Base-by-base conservation (phyloP, 1,284 basidiomycete genomes). In the Microbotryum scabiosae region DNA sequence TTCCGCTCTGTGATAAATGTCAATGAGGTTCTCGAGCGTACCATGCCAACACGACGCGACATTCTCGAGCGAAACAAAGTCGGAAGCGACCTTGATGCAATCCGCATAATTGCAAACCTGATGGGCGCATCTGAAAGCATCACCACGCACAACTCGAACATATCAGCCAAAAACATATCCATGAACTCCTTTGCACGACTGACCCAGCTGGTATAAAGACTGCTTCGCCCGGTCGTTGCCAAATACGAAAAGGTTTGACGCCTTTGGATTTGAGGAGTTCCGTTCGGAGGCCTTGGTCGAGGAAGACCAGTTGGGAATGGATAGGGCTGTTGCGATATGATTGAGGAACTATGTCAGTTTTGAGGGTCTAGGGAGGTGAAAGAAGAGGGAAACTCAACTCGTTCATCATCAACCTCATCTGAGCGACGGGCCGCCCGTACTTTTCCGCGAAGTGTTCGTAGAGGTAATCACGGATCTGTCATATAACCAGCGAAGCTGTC, bases 131-230 rank as follows among this genome's bases (percentile, higher is more conserved):
- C 63, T 65, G 51, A 5, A 32, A 32, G 26, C 43, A 32, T 52
- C 51, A 52, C 23, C 30, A 10, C 30, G 30, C 30, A 30, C 30
- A n/a, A 56, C 54, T 46, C 51, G 56, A 53, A 20, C 81, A 41
- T 41, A 41, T 41, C 36, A 41, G 36, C 36, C 36, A 41, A 30
- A 30, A 9, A 9, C 16, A 41, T 41, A 12, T 41, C 14, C 12
- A 16, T 3, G 36, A 41, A 5, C 14, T 18, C 1, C 16, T 16
- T 41, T 41, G 30, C 10, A 41, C 93, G 91, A 76, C 96, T 90
- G 90, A 96, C 41, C 93, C 92, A 2, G 92, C 92, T 4, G 92
- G 92, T 68, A 97, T 91, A 74, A 97, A 93, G 14, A 97, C 85
- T 0, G 90, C 92, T 70, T 97, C 87, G n/a, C 91, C 90, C 1